Evolutionary conservation across 2,329 filamentous ascomycete species (phyloP).

Genomic region (Biscogniauxia sp.): DNA sequence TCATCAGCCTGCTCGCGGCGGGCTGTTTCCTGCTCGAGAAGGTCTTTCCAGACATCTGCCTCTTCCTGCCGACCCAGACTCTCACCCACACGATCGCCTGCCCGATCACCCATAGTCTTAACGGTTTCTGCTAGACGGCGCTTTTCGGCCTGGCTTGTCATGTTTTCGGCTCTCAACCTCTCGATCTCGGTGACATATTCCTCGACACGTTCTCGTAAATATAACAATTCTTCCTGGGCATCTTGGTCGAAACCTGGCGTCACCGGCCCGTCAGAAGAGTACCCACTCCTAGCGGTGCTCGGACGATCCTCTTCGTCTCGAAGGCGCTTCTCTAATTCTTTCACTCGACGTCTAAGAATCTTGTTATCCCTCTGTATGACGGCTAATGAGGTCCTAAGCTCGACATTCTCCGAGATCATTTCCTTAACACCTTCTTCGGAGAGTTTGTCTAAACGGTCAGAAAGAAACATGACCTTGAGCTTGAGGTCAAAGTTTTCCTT

Average conservation of each 20-base stretch:
- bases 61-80: constrained; percentile 56
- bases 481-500: constrained; percentile 99
- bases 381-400: constrained; percentile 85
- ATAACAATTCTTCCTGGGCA: constrained; percentile 73
- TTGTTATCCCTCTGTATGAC: constrained; percentile 91
- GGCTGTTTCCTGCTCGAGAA: constrained; percentile 87
- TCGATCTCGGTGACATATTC: constrained; percentile 83
- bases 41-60: constrained; percentile 89
- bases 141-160: constrained; percentile 81
- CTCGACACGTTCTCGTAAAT: constrained; percentile 80
- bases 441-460: constrained; percentile 86
- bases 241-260: constrained; percentile 57
- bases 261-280: constrained; percentile 58
- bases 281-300: constrained; percentile 55
- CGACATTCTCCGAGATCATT: constrained; percentile 96
- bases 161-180: constrained; percentile 71
- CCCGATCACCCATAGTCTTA: constrained; percentile 48
- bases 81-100: constrained; percentile 43
- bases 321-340: constrained; percentile 81
- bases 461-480: constrained; percentile 95
- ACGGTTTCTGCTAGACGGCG: constrained; percentile 81
- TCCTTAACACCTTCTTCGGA: constrained; percentile 97
- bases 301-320: constrained; percentile 60
- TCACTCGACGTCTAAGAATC: constrained; percentile 72
- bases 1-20: constrained; percentile 88